A percentile compares a stretch with the other conserved stretches of the same genome.
These are phyloP conservation scores for Salix udensis DNA, from an alignment of 345 rosid genomes.

Conservation along the genomic window DNA sequence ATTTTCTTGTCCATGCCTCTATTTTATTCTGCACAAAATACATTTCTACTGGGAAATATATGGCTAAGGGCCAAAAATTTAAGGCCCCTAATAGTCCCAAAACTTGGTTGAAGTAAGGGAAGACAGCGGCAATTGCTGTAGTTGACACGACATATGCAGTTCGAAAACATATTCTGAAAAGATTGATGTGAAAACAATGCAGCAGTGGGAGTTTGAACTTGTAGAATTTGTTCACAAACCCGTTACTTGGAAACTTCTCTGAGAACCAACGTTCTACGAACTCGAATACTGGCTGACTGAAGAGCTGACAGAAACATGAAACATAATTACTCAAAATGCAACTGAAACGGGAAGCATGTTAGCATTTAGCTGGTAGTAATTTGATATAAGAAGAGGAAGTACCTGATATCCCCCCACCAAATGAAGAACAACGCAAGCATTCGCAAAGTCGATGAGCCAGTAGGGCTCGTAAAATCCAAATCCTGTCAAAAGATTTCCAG, in stretches of 20 bases:
- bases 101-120: conserved; percentile 6
- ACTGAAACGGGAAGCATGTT: not conserved
- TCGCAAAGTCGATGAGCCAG: not conserved
- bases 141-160: not conserved
- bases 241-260: not conserved
- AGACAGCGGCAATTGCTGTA: not conserved
- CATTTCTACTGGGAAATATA: conserved; percentile 3
- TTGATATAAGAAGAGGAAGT: not conserved
- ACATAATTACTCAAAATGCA: not conserved
- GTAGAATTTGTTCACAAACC: not conserved
- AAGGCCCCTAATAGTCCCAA: not conserved
- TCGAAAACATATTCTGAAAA: not conserved
- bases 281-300: not conserved
- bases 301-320: not conserved
- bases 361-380: not conserved
- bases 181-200: not conserved
- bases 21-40: not conserved
- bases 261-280: not conserved
- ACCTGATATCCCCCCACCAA: conserved; percentile 9
- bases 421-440: conserved; percentile 11
- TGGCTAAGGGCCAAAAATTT: not conserved
- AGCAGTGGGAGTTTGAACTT: not conserved
- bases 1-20: not conserved
- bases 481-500: conserved; percentile 12
- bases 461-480: conserved; percentile 7